A percentile compares a stretch with the other conserved stretches of the same genome.
Conservation (phyloP, 768 basidiomycete species). For the Phallus indusiatus region DNA sequence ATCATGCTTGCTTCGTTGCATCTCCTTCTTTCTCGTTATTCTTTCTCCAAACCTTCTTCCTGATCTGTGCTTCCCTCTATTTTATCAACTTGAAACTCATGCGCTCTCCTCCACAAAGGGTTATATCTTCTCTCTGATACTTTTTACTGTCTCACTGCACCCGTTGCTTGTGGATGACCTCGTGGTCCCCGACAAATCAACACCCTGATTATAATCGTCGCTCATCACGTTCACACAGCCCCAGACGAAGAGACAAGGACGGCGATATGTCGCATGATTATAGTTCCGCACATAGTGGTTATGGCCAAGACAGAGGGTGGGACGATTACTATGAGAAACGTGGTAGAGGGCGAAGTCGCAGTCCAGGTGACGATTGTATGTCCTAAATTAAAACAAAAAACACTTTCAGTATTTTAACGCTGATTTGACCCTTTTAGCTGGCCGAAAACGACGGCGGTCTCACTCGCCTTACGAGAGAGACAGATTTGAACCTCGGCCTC, state of each 20-base stretch:
- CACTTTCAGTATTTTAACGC: not conserved
- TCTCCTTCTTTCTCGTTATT: conserved; percentile 30
- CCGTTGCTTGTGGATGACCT: conserved; percentile 54
- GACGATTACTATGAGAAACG: conserved; percentile 40
- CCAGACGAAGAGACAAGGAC: conserved; percentile 46
- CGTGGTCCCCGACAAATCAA: conserved; percentile 58
- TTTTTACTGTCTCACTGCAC: conserved; percentile 1
- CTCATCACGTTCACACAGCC: conserved; percentile 79
- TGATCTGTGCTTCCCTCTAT: conserved; percentile 36
- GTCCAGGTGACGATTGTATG: conserved; percentile 63
- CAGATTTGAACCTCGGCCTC: conserved; percentile 72
- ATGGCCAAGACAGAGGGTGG: conserved; percentile 62
- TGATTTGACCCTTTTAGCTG: conserved; percentile 27
- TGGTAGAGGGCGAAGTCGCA: conserved; percentile 58
- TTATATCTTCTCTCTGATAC: not conserved
- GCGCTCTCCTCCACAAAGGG: conserved; percentile 6
- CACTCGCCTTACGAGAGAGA: conserved; percentile 75
- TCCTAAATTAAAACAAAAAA: conserved; percentile 18
- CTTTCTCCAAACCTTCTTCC: conserved; percentile 32
- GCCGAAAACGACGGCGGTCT: conserved; percentile 73
- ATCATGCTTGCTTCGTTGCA: conserved; percentile 54
- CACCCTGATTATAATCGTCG: conserved; percentile 41
- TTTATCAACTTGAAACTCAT: conserved; percentile 33
- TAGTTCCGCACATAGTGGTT: conserved; percentile 47
- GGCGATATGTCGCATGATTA: conserved; percentile 51